Percentiles rank a stretch among this genome's conserved stretches.
Conservation (phyloP, 108 stramenopile species). For the Parietichytrium sp. region DNA sequence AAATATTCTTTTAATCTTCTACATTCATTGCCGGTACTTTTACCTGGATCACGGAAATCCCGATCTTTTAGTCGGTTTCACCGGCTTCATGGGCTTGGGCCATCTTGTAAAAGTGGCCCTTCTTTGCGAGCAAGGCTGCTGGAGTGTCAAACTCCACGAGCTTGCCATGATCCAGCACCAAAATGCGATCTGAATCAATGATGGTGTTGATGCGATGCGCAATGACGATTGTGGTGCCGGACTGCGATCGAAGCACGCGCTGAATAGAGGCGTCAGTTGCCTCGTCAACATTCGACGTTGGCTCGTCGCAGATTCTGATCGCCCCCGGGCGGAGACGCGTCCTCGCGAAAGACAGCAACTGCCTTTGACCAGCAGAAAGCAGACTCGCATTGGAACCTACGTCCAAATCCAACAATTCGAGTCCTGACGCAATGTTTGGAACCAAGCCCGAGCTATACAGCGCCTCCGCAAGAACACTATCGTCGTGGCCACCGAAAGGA, state of each 20-base stretch:
- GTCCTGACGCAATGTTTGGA: background rate
- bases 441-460: conserved; percentile 42
- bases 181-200: conserved; percentile 79
- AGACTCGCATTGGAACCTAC: conserved; percentile 50
- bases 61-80: no score
- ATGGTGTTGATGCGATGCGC: conserved; percentile 92
- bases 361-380: conserved; percentile 54
- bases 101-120: conserved; percentile 46
- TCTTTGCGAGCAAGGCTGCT: conserved; percentile 43
- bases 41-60: no score
- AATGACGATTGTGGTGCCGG: conserved; percentile 81
- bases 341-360: conserved; percentile 55
- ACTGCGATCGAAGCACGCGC: conserved; percentile 61
- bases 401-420: background rate
- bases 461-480: conserved; percentile 41
- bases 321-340: conserved; percentile 41
- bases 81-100: conserved; percentile 41
- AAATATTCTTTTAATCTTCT: no score
- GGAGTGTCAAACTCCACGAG: conserved; percentile 86
- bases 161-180: conserved; percentile 80
- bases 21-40: no score
- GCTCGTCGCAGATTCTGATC: conserved; percentile 56
- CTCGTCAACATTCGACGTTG: conserved; percentile 50
- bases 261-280: conserved; percentile 67
- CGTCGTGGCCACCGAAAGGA: conserved; percentile 49